Conservation (phyloP, 345 rosid genomes). For the Eucalyptus marginata region DNA sequence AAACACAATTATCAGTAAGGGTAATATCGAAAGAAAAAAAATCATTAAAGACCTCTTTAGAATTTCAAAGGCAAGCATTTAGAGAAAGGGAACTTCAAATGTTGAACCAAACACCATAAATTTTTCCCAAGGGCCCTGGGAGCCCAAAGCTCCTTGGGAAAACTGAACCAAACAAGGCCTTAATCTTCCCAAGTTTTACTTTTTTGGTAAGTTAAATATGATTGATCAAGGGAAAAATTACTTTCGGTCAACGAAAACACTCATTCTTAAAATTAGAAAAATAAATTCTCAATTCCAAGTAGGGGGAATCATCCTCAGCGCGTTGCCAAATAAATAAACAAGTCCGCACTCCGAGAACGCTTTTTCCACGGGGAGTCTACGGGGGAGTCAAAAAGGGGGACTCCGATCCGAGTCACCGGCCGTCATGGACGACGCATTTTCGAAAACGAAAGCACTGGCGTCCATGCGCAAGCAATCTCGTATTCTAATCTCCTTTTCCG, state of each 20-base stretch:
- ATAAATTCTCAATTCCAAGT: background rate
- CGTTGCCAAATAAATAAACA: background rate
- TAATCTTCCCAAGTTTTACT: too few species aligned
- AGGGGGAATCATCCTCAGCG: background rate
- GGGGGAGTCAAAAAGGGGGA: background rate
- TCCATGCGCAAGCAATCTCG: background rate
- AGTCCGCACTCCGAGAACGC: background rate
- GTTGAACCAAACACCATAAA: too few species aligned
- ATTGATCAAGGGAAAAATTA: background rate
- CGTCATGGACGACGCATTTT: background rate
- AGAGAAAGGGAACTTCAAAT: too few species aligned
- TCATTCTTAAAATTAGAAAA: background rate
- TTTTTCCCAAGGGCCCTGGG: too few species aligned
- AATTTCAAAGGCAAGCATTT: too few species aligned
- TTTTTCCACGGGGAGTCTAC: background rate
- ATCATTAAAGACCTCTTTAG: too few species aligned
- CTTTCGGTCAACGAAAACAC: background rate
- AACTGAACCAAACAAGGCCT: too few species aligned
- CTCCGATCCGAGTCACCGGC: background rate
- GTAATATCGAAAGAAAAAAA: too few species aligned
- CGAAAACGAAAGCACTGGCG: background rate
- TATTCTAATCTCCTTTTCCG: background rate
- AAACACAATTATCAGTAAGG: too few species aligned
- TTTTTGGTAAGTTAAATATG: fast-evolving
- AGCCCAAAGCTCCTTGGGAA: too few species aligned